Conservation (phyloP, 2,329 filamentous ascomycete genomes). For the Alternaria hordeiaustralica region DNA sequence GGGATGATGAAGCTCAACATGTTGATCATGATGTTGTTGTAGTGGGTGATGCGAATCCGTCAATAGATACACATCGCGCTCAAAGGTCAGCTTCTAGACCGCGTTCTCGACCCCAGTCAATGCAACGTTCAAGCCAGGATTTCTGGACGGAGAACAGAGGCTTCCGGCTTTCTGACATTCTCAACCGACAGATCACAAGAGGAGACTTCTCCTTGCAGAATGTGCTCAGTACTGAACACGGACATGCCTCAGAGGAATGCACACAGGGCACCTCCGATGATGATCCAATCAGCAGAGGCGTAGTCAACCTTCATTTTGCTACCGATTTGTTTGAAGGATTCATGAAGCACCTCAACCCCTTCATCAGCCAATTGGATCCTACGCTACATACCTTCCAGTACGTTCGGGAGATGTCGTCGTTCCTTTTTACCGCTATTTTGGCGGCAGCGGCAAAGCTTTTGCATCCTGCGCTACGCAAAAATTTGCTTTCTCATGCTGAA, state of each 20-base stretch:
- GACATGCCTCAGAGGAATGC: background rate
- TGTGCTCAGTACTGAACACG: background rate
- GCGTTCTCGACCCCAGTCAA: background rate
- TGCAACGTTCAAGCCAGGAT: background rate
- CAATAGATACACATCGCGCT: background rate
- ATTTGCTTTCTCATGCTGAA: background rate
- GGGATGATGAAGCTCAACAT: background rate
- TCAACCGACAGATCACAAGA: background rate
- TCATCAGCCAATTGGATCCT: background rate
- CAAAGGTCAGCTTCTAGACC: background rate
- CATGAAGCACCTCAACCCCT: background rate
- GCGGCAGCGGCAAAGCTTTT: background rate
- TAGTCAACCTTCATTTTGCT: background rate
- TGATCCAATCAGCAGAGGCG: background rate
- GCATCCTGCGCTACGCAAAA: background rate
- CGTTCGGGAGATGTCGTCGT: background rate
- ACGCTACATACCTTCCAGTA: background rate
- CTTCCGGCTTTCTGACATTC: background rate
- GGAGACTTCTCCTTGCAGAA: background rate
- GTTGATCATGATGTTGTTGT: background rate
- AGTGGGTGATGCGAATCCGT: background rate
- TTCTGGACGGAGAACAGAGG: background rate
- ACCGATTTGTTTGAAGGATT: accelerated
- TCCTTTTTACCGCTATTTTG: background rate
- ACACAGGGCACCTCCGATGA: background rate